Percentiles rank a stretch among this genome's conserved stretches.
Evolutionary conservation across 768 basidiomycete genomes (phyloP).

Genomic region (Kwoniella heveanensis): DNA sequence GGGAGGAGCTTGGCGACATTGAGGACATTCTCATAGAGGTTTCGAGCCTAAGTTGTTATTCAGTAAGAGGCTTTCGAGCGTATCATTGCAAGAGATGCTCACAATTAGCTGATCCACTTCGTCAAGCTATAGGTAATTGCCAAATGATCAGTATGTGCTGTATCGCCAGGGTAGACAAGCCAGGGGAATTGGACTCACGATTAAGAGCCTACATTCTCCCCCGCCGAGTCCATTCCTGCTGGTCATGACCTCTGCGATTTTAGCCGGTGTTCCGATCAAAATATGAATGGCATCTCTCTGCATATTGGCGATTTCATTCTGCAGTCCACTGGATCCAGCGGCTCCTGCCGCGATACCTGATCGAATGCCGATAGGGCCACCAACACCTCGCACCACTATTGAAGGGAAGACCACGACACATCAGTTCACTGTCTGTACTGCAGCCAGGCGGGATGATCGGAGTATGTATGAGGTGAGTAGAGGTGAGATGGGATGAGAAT

Average conservation of each 20-base stretch:
- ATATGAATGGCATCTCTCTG: constrained; percentile 93
- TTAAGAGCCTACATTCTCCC: constrained; percentile 85
- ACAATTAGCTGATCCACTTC: constrained; percentile 97
- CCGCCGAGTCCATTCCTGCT: constrained; percentile 74
- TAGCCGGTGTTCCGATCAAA: constrained; percentile 95
- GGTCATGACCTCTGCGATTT: constrained; percentile 88
- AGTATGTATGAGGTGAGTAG: no score
- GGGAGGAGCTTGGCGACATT: constrained; percentile 90
- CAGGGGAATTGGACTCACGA: constrained; percentile 56
- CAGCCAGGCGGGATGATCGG: no score
- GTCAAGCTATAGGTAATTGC: constrained; percentile 62
- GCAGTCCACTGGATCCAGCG: constrained; percentile 64
- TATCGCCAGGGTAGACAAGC: not conserved
- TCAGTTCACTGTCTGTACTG: no score
- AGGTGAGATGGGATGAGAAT: not conserved
- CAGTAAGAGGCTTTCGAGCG: not conserved
- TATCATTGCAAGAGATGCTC: constrained; percentile 11
- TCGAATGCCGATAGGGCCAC: constrained; percentile 86
- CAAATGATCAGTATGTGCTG: not conserved
- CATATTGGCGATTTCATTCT: constrained; percentile 76
- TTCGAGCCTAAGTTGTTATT: constrained; percentile 68
- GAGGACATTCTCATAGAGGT: constrained; percentile 92
- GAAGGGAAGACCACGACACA: no score
- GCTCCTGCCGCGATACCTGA: constrained; percentile 80
- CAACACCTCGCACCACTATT: constrained; percentile 70